Conservation (phyloP, 2,329 filamentous ascomycete species). For the Aspergillus sp. region DNA sequence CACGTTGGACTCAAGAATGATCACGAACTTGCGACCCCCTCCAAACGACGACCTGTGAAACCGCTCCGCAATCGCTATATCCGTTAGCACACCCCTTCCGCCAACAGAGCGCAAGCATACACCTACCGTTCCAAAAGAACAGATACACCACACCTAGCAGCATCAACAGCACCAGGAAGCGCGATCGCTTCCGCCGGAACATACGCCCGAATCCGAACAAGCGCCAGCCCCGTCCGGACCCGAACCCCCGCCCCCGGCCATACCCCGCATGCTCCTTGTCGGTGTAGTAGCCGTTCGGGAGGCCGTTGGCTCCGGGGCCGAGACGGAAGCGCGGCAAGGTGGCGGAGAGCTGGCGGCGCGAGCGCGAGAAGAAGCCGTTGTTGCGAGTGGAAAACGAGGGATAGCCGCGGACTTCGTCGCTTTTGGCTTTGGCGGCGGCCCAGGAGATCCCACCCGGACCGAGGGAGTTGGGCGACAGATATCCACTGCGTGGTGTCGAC, state of each 20-base stretch:
- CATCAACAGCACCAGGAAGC: constrained; percentile 58
- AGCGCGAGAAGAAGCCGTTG: constrained; percentile 81
- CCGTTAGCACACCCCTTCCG: constrained; percentile 28
- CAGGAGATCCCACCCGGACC: constrained; percentile 59
- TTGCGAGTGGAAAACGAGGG: constrained; percentile 77
- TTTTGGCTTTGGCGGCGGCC: constrained; percentile 78
- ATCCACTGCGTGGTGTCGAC: constrained; percentile 59
- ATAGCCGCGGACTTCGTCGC: constrained; percentile 69
- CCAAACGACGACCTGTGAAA: constrained; percentile 76
- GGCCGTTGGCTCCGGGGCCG: constrained; percentile 31
- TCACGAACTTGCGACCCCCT: constrained; percentile 85
- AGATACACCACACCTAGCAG: constrained; percentile 62
- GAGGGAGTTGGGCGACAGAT: constrained; percentile 21
- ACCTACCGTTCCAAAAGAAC: constrained; percentile 72
- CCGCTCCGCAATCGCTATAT: constrained; percentile 55
- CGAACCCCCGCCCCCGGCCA: constrained; percentile 53
- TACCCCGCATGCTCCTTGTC: constrained; percentile 66
- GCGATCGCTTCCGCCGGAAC: constrained; percentile 64
- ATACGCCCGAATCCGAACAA: constrained; percentile 44
- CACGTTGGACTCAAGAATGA: constrained; percentile 89
- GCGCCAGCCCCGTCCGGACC: constrained; percentile 29
- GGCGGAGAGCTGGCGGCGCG: constrained; percentile 76
- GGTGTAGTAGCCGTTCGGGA: constrained; percentile 44
- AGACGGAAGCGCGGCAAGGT: constrained; percentile 70
- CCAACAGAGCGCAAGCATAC: constrained; percentile 1